Evolutionary conservation across 805 yeast genomes (phyloP), one percentile per base, ranked within the genome.

Genomic region (Tetrapisispora nanseiensis): DNA sequence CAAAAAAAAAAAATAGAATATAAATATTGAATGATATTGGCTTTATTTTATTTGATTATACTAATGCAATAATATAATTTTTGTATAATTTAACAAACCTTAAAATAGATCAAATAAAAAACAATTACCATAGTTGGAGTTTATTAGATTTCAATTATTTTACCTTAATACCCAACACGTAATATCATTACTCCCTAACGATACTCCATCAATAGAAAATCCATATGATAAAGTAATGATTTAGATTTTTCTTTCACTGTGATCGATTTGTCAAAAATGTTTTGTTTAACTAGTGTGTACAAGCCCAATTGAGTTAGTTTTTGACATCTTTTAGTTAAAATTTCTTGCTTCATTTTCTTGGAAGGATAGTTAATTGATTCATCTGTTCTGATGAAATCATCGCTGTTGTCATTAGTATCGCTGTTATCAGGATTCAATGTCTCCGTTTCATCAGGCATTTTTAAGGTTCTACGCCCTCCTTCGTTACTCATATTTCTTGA

Each of bases 211-310:
- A 59, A 42, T 32, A 57, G 43, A n/a, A 50, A 34, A 42, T 58
- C 62, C 63, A 61, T 58, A 32, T 57, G 61, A 44, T 52, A 56
- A 15, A 56, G 44, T 19, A 61, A 46, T 4, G 57, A 54, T 39
- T 57, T 53, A 9, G 65, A 61, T 41, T 59, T 59, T 33, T 61
- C 64, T 41, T 59, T 51, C 3, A 58, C 61, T 29, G 54, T 45
- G 12, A 58, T 43, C 7, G 58, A 46, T 16, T 51, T 55, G 32
- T 55, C 61, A 16, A 52, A 50, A 1, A 54, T 48, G 21, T 57
- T 59, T 15, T 51, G 44, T 45, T 56, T 53, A 6, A 61, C 57
- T 4, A 57, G 44, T 19, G 57, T 58, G 39, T 54, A 50, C 19
- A 61, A 41, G 5, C 64, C 64, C 37, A 57, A 40, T 11, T 45